phyloP scores from a whole-genome alignment of 495 filamentous ascomycete species.

The Trichoderma orchidacearum region DNA sequence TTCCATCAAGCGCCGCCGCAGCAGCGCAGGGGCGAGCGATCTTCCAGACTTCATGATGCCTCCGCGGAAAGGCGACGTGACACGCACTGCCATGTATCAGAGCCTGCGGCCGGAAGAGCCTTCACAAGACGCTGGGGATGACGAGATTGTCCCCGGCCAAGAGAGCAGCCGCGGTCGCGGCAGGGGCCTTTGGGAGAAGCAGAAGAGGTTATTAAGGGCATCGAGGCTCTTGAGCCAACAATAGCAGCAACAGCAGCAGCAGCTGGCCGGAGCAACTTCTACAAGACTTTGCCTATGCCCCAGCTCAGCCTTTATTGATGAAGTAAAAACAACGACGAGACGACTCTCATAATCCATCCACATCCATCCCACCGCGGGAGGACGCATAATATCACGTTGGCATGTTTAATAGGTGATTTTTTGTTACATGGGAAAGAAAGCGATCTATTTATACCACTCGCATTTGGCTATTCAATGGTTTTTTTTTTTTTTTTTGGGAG shows the following conservation, averaged over 20 bases:
- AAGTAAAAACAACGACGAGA: background rate
- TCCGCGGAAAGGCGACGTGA: background rate
- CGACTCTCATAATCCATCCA: background rate
- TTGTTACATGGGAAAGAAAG: background rate
- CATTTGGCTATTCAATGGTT: background rate
- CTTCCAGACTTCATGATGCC: background rate
- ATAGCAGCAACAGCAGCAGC: too few species aligned
- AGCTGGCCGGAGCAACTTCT: background rate
- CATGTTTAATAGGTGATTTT: background rate
- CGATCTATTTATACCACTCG: background rate
- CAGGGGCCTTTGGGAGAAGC: background rate
- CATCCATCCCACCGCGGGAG: background rate
- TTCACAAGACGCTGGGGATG: background rate
- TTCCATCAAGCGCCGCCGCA: background rate
- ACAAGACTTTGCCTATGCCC: background rate
- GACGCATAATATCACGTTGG: background rate
- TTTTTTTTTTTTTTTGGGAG: background rate
- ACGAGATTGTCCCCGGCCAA: background rate
- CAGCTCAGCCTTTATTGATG: background rate
- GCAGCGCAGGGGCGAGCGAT: background rate
- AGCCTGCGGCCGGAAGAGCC: background rate
- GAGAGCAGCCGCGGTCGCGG: background rate
- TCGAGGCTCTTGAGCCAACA: background rate
- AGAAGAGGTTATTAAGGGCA: constrained; percentile 1
- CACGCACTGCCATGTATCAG: background rate